Percentiles rank a stretch among this genome's conserved stretches.
Conservation (phyloP, 805 yeast species). For the Cyberlindnera misumaiensis region DNA sequence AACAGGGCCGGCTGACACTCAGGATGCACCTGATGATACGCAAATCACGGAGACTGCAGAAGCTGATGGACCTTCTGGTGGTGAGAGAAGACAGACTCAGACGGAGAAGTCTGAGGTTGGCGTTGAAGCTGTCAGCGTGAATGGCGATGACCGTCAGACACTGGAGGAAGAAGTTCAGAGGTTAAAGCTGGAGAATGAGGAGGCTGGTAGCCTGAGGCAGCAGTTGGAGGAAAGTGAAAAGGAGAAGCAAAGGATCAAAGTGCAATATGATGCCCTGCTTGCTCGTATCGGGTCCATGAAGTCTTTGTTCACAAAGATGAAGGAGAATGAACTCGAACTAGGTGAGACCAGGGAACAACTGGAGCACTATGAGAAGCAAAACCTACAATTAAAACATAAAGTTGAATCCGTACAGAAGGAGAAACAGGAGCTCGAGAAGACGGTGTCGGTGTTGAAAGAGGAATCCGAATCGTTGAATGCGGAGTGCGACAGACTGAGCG, state of each 20-base stretch:
- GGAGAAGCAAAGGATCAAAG: constrained; percentile 52
- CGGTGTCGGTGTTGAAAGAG: constrained; percentile 30
- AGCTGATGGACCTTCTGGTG: constrained; percentile 3
- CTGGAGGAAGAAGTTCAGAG: constrained; percentile 1
- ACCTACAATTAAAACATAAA: constrained; percentile 28
- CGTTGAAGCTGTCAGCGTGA: constrained; percentile 5
- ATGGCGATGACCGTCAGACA: constrained; percentile 10
- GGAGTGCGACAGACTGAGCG: constrained; percentile 47
- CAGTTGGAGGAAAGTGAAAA: constrained; percentile 31
- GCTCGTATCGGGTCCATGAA: constrained; percentile 51
- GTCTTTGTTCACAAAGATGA: constrained; percentile 30
- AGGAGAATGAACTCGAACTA: constrained; percentile 58
- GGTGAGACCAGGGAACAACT: constrained; percentile 47
- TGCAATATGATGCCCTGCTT: constrained; percentile 54
- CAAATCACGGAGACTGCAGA: constrained; percentile 4
- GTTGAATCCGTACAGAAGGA: constrained; percentile 28
- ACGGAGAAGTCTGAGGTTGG: constrained; percentile 5
- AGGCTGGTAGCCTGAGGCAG: constrained; percentile 16
- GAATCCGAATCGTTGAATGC: constrained; percentile 41
- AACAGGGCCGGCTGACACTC: neutral
- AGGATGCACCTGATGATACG: constrained; percentile 2
- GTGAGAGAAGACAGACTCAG: constrained; percentile 5
- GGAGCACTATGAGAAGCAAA: constrained; percentile 38
- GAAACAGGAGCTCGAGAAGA: constrained; percentile 26
- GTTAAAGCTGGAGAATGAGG: constrained; percentile 5